These are phyloP conservation scores for Botrytis squamosa DNA, from an alignment of 2,329 filamentous ascomycete genomes.

Conservation along the genomic window DNA sequence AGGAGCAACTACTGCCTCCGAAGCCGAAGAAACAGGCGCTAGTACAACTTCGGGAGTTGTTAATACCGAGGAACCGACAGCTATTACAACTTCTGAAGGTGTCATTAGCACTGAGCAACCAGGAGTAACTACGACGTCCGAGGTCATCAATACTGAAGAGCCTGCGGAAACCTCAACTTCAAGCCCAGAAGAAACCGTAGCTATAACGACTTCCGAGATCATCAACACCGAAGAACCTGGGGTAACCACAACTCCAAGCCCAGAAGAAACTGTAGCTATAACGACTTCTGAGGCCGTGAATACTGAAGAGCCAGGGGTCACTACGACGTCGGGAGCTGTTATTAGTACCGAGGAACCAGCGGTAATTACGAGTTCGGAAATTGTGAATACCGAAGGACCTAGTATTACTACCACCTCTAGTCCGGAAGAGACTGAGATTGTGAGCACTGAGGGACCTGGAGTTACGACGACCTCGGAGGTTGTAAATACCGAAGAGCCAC, in stretches of 20 bases:
- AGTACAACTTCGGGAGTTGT: not conserved
- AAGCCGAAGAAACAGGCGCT: not conserved
- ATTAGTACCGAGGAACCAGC: not conserved
- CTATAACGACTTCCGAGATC: not conserved
- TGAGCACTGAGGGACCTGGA: not conserved
- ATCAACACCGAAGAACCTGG: not conserved
- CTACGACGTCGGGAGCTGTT: not conserved
- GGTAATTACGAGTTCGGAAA: not conserved
- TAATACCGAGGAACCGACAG: not conserved
- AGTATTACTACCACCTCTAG: not conserved
- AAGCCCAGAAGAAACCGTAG: no score
- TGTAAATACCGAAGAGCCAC: not conserved
- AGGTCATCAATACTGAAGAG: not conserved
- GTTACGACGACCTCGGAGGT: not conserved
- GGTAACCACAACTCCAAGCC: no score
- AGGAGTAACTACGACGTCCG: not conserved
- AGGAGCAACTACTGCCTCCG: not conserved
- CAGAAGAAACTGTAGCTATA: not conserved
- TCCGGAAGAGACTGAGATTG: not conserved
- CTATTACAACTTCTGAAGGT: not conserved
- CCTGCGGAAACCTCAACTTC: not conserved
- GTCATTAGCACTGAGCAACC: not conserved
- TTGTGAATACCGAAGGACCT: not conserved
- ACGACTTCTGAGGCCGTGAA: not conserved
- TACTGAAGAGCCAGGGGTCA: not conserved